Evolutionary conservation across 192 early-diverging fungal genomes (phyloP).

Genomic region (Rhizophlyctis rosea): DNA sequence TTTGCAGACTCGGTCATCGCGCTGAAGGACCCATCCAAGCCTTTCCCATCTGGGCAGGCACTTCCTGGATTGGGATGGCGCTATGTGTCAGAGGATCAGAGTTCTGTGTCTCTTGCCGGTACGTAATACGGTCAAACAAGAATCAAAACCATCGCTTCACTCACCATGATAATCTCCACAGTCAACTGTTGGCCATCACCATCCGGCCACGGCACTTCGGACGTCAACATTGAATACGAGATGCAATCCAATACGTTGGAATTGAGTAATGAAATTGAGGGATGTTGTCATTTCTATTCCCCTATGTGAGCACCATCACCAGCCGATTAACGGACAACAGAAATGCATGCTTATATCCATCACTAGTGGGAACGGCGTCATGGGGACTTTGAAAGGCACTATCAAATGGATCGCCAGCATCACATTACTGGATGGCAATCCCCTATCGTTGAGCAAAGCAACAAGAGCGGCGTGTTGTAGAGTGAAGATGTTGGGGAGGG

Average conservation of each 20-base stretch:
- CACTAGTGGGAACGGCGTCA: no score
- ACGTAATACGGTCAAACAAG: conserved; percentile 25
- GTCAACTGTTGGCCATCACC: conserved; percentile 99
- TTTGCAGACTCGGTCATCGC: conserved; percentile 75
- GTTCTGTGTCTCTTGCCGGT: conserved; percentile 77
- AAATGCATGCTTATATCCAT: no score
- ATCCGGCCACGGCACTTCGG: conserved; percentile 76
- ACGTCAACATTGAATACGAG: conserved; percentile 98
- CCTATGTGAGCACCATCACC: conserved; percentile 55
- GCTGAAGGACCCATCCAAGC: conserved; percentile 73
- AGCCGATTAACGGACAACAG: no score
- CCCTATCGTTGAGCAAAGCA: conserved; percentile 71
- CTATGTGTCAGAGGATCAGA: conserved; percentile 77
- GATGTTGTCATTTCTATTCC: conserved; percentile 90
- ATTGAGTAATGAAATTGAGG: no score
- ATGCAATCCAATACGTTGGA: conserved; percentile 71
- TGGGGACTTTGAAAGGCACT: conserved; percentile 77
- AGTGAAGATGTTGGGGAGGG: conserved; percentile 70
- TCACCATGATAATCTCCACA: no score
- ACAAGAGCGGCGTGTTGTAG: conserved; percentile 79
- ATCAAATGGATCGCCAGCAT: conserved; percentile 69
- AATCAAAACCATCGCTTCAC: no score
- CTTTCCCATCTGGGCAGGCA: conserved; percentile 83
- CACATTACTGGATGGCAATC: conserved; percentile 82
- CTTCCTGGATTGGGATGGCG: conserved; percentile 90